A percentile compares a stretch with the other conserved stretches of the same genome.
Evolutionary conservation across 2,329 filamentous ascomycete genomes (phyloP).

Genomic region (Trichoderma afroharzianum): DNA sequence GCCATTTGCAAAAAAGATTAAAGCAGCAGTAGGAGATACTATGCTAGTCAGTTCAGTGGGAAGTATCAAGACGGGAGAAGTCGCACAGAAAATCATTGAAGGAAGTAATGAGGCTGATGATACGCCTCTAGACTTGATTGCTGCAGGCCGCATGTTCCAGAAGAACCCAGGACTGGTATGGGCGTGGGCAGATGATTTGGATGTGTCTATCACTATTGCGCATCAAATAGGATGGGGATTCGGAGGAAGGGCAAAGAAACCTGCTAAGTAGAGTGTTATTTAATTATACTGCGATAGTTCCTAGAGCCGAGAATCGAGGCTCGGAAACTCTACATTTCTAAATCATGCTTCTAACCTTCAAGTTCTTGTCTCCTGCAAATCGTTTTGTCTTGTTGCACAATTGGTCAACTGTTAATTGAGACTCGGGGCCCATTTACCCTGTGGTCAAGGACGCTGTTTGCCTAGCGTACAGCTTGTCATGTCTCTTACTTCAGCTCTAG

Average conservation of each 20-base stretch:
- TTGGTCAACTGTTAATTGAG: too few species aligned
- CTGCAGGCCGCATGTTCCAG: slow-evolving; percentile 53
- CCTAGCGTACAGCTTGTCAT: too few species aligned
- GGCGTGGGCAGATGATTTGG: slow-evolving; percentile 53
- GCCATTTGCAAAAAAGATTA: slow-evolving; percentile 65
- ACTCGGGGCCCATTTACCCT: too few species aligned
- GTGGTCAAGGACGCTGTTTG: too few species aligned
- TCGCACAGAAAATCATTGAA: slow-evolving; percentile 47
- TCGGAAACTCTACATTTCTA: background rate
- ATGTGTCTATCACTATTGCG: slow-evolving; percentile 43
- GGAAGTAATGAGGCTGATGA: slow-evolving; percentile 20
- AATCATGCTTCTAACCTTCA: too few species aligned
- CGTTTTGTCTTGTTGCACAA: accelerated
- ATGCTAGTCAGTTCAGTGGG: slow-evolving; percentile 46
- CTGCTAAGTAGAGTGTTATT: background rate
- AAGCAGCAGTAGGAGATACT: slow-evolving; percentile 64
- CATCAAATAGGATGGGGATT: slow-evolving; percentile 57
- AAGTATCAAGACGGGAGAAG: slow-evolving; percentile 41
- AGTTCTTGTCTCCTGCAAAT: background rate
- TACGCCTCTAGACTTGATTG: slow-evolving; percentile 43
- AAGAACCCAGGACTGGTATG: slow-evolving; percentile 57
- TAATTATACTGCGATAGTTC: background rate
- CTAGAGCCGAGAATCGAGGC: background rate
- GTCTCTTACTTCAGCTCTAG: too few species aligned
- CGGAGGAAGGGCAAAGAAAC: slow-evolving; percentile 27